These are phyloP conservation scores for Thelephora ganbajun DNA, from an alignment of 768 basidiomycete genomes.

Conservation along the genomic window DNA sequence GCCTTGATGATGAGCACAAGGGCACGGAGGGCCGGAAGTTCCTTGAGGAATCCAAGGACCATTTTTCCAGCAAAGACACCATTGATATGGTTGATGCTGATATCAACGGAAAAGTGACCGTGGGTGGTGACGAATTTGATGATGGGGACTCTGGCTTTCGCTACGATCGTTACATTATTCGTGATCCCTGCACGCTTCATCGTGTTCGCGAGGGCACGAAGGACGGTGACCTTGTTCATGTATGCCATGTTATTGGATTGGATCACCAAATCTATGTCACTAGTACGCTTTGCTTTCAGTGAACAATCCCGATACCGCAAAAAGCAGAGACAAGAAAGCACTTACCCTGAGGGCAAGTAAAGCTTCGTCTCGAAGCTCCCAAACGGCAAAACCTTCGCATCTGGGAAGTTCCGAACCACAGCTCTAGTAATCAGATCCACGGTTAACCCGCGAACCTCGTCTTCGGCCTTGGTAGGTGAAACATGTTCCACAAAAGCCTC, in stretches of 20 bases:
- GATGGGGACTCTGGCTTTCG: slow-evolving; percentile 91
- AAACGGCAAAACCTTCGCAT: slow-evolving; percentile 75
- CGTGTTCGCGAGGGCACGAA: slow-evolving; percentile 66
- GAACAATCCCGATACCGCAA: neutral
- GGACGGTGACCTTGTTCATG: slow-evolving; percentile 50
- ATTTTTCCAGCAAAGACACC: slow-evolving; percentile 70
- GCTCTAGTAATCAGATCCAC: slow-evolving; percentile 57
- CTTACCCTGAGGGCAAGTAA: slow-evolving; percentile 86
- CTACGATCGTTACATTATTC: slow-evolving; percentile 72
- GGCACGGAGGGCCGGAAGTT: slow-evolving; percentile 66
- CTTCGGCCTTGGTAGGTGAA: slow-evolving; percentile 73
- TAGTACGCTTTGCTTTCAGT: slow-evolving; percentile 16
- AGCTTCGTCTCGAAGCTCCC: slow-evolving; percentile 90
- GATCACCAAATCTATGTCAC: slow-evolving; percentile 93
- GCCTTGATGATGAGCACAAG: slow-evolving; percentile 85
- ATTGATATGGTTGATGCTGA: slow-evolving; percentile 84
- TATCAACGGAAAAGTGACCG: slow-evolving; percentile 81
- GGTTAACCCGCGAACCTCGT: slow-evolving; percentile 67
- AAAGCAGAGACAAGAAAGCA: slow-evolving; percentile 2
- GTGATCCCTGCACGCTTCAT: slow-evolving; percentile 68
- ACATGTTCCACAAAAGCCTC: slow-evolving; percentile 78
- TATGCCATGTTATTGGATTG: slow-evolving; percentile 64
- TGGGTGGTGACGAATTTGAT: slow-evolving; percentile 83
- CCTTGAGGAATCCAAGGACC: slow-evolving; percentile 63
- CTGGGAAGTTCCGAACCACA: slow-evolving; percentile 53